Evolutionary conservation across 495 filamentous ascomycete genomes (phyloP).

Genomic region (Talaromyces liani): DNA sequence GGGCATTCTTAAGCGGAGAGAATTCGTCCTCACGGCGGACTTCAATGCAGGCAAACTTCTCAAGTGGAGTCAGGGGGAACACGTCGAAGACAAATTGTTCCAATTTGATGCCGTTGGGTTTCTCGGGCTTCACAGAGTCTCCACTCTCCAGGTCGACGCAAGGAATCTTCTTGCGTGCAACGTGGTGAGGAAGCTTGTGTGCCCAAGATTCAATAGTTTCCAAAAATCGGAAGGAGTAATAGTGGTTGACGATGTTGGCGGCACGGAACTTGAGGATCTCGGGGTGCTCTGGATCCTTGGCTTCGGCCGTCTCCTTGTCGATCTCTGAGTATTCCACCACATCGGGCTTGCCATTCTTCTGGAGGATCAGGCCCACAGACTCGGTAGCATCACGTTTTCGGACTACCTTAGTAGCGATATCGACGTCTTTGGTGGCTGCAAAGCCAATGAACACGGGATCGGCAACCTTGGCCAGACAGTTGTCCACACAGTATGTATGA

Average conservation of each 20-base stretch:
- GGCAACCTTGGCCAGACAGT: conserved; percentile 96
- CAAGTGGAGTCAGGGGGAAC: conserved; percentile 80
- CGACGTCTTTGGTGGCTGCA: conserved; percentile 77
- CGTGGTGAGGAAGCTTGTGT: conserved; percentile 84
- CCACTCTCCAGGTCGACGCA: conserved; percentile 69
- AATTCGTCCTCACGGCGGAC: conserved; percentile 97
- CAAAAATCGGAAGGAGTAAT: conserved; percentile 93
- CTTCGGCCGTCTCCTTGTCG: conserved; percentile 76
- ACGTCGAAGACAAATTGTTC: conserved; percentile 99
- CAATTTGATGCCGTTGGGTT: conserved; percentile 96
- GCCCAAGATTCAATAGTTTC: conserved; percentile 82
- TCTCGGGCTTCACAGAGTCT: conserved; percentile 75
- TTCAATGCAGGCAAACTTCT: conserved; percentile 91
- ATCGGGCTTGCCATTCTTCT: conserved; percentile 92
- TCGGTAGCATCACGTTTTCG: conserved; percentile 96
- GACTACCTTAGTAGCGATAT: conserved; percentile 97
- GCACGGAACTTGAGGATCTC: conserved; percentile 90
- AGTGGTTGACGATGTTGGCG: conserved; percentile 99
- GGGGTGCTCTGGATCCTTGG: conserved; percentile 75
- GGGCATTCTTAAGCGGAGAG: conserved; percentile 94
- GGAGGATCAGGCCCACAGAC: conserved; percentile 88
- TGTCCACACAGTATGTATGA: conserved; percentile 97
- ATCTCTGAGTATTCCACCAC: conserved; percentile 99
- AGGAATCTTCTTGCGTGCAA: conserved; percentile 97
- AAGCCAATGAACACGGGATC: conserved; percentile 96